Conservation (phyloP, 2,329 filamentous ascomycete species). For the Microcyclospora tardicrescens region DNA sequence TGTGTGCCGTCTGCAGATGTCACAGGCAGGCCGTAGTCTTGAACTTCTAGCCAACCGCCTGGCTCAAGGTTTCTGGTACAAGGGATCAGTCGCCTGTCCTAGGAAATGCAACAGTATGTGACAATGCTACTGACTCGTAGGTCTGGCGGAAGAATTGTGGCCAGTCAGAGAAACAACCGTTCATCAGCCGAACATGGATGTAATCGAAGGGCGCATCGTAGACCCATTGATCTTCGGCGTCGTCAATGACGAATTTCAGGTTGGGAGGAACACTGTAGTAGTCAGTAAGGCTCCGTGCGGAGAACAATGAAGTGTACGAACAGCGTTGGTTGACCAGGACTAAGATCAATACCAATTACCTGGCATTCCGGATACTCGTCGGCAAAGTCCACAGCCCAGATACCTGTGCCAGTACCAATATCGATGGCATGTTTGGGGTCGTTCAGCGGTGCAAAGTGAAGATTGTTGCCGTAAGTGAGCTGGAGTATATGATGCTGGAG, state of each 20-base stretch:
- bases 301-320: constrained; percentile 5
- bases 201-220: constrained; percentile 42
- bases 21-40: constrained; percentile 33
- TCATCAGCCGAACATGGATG: constrained; percentile 41
- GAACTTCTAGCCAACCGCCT: constrained; percentile 39
- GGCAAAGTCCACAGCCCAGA: constrained; percentile 46
- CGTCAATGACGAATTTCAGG: constrained; percentile 49
- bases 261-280: constrained; percentile 42
- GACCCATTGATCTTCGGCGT: constrained; percentile 47
- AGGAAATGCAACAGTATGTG: neutral
- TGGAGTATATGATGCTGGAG: constrained; percentile 35
- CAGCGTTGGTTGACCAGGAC: constrained; percentile 36
- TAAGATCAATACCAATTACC: constrained; percentile 37
- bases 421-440: constrained; percentile 34
- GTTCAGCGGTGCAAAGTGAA: constrained; percentile 34
- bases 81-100: neutral
- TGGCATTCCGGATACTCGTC: constrained; percentile 28
- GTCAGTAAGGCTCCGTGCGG: neutral
- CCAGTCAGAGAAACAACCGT: constrained; percentile 42
- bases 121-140: constrained; percentile 26
- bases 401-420: constrained; percentile 40
- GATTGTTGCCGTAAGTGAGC: constrained; percentile 33
- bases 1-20: constrained; percentile 27
- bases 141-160: constrained; percentile 35
- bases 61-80: constrained; percentile 31